A percentile compares a stretch with the other conserved stretches of the same genome.
These are phyloP conservation scores for Sugiyamaella smithiae DNA, from an alignment of 805 yeast species.

Conservation along the genomic window DNA sequence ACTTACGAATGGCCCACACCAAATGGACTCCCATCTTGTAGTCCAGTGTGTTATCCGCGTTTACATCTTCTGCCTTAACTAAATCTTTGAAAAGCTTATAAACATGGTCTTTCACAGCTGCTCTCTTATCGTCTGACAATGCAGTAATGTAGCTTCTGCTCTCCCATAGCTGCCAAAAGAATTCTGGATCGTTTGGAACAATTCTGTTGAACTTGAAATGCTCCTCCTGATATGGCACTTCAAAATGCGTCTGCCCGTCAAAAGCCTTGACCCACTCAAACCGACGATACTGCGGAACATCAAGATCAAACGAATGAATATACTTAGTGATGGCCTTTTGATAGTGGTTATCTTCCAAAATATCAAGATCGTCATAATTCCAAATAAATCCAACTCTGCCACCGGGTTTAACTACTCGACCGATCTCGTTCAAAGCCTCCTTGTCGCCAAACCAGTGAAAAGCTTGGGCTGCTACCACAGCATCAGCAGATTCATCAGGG, in stretches of 20 bases:
- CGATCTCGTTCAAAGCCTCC: conserved; percentile 47
- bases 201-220: conserved; percentile 32
- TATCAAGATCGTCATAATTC: conserved; percentile 48
- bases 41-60: conserved; percentile 14
- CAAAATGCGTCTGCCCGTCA: conserved; percentile 34
- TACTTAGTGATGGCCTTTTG: conserved; percentile 37
- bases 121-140: conserved; percentile 39
- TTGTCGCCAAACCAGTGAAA: conserved; percentile 65
- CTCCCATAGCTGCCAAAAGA: conserved; percentile 50
- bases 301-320: conserved; percentile 38
- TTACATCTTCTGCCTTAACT: conserved; percentile 11
- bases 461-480: conserved; percentile 56
- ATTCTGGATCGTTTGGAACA: conserved; percentile 31
- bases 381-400: conserved; percentile 57
- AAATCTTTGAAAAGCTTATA: conserved; percentile 29
- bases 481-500: conserved; percentile 45
- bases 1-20: conserved; percentile 22
- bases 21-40: conserved; percentile 29
- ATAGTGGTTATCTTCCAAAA: conserved; percentile 37
- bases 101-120: conserved; percentile 33
- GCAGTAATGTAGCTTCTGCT: conserved; percentile 55
- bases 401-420: conserved; percentile 48
- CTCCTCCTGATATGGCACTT: conserved; percentile 36
- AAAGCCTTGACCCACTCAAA: conserved; percentile 47
- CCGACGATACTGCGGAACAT: conserved; percentile 57